A percentile compares a stretch with the other conserved stretches of the same genome.
phyloP scores from a whole-genome alignment of 1,284 basidiomycete genomes.

The Uromyces viciae-fabae region DNA sequence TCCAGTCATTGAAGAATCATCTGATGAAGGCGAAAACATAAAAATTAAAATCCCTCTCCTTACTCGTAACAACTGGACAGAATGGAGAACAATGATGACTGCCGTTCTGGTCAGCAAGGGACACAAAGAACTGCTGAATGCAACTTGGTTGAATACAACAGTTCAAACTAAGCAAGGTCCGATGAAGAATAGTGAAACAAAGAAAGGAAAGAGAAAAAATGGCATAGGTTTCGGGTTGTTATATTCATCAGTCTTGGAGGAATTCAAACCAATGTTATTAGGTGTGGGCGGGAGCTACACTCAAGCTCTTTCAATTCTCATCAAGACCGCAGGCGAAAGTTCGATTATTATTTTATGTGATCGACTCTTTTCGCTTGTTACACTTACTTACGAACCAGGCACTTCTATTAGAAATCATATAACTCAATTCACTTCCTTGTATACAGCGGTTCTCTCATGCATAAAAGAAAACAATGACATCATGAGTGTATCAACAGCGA shows the following conservation, averaged over 20 bases:
- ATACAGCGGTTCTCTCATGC: background rate
- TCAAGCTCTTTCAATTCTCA: background rate
- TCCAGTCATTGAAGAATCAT: no score
- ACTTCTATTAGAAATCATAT: constrained; percentile 5
- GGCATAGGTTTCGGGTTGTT: background rate
- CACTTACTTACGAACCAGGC: background rate
- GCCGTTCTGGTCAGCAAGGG: background rate
- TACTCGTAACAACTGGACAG: no score
- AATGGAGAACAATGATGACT: background rate
- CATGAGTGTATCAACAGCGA: background rate
- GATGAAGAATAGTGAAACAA: background rate
- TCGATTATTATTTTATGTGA: background rate
- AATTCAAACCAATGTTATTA: constrained; percentile 9
- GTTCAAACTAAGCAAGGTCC: no score
- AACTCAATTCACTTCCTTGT: background rate
- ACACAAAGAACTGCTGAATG: background rate
- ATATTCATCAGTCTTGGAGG: background rate
- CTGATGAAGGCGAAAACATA: no score
- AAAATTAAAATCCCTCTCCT: no score
- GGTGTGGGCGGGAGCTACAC: background rate
- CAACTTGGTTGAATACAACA: no score
- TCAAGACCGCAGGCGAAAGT: background rate
- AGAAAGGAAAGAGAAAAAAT: background rate
- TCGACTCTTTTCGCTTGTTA: background rate
- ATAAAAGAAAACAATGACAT: background rate